A percentile compares a stretch with the other conserved stretches of the same genome.
phyloP scores from a whole-genome alignment of 495 filamentous ascomycete species.

The Melanomma pulvis-pyrius region DNA sequence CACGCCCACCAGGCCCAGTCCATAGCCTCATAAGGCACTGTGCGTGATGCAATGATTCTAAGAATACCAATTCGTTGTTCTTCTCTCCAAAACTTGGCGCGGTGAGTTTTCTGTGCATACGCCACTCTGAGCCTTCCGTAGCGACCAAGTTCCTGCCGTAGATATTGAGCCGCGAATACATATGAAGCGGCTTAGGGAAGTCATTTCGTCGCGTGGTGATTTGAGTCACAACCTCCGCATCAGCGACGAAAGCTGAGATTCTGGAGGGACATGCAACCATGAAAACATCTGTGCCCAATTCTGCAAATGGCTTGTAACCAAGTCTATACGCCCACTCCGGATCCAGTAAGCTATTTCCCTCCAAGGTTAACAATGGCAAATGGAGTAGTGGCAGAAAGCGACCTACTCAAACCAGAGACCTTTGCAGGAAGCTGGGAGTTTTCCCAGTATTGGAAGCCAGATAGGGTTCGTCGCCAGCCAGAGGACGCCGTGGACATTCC shows the following conservation, averaged over 20 bases:
- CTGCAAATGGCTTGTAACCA: constrained; percentile 48
- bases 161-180: constrained; percentile 60
- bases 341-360: constrained; percentile 36
- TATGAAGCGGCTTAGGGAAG: constrained; percentile 66
- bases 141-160: constrained; percentile 68
- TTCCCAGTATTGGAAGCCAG: constrained; percentile 54
- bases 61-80: constrained; percentile 68
- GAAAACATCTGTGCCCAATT: constrained; percentile 56
- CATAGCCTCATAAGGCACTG: constrained; percentile 58
- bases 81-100: constrained; percentile 71
- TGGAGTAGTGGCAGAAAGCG: not conserved
- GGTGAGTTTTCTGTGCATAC: constrained; percentile 68
- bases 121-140: constrained; percentile 65
- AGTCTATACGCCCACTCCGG: constrained; percentile 49
- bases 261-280: constrained; percentile 55
- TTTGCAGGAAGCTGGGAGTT: constrained; percentile 51
- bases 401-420: constrained; percentile 50
- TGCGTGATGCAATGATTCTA: constrained; percentile 61
- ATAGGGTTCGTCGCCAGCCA: constrained; percentile 55
- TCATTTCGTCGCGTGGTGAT: constrained; percentile 63
- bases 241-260: constrained; percentile 54
- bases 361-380: not conserved
- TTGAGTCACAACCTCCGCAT: constrained; percentile 62
- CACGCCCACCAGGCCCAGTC: constrained; percentile 45
- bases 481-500: constrained; percentile 45